A percentile compares a stretch with the other conserved stretches of the same genome.
Evolutionary conservation across 192 early-diverging fungal species (phyloP).

Genomic region (Spizellomyces punctatus): DNA sequence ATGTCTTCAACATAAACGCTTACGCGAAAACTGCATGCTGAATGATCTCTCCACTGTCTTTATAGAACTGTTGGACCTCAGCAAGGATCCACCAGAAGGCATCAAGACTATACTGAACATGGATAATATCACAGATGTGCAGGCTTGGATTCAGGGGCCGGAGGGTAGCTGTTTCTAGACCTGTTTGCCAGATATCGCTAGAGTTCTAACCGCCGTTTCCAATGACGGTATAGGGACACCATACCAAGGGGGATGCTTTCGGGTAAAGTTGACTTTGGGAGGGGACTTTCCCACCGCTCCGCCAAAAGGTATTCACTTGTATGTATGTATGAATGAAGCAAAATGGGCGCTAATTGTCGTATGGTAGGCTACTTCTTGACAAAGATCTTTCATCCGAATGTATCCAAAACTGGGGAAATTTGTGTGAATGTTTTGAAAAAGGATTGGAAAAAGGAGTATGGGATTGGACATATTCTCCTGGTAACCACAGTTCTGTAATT

Average conservation of each 20-base stretch:
- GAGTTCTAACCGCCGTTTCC: neutral
- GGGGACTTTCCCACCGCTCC: conserved; percentile 79
- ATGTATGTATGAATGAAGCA: neutral
- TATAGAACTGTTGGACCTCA: conserved; percentile 36
- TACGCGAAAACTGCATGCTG: neutral
- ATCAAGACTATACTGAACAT: conserved; percentile 75
- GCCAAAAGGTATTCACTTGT: conserved; percentile 68
- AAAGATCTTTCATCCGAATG: conserved; percentile 98
- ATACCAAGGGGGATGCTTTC: conserved; percentile 79
- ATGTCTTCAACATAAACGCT: neutral
- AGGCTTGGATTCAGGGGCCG: conserved; percentile 83
- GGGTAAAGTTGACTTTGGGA: conserved; percentile 69
- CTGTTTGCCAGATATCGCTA: neutral
- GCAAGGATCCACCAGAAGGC: conserved; percentile 72
- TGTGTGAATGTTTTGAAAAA: conserved; percentile 96
- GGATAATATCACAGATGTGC: conserved; percentile 75
- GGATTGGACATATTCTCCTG: conserved; percentile 82
- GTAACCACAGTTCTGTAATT: conserved; percentile 40
- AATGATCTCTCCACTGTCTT: neutral
- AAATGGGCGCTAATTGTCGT: neutral
- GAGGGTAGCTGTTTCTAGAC: conserved; percentile 39
- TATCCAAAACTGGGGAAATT: conserved; percentile 84
- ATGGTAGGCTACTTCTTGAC: conserved; percentile 76
- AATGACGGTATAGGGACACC: conserved; percentile 67
- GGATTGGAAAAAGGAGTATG: conserved; percentile 90